Percentiles rank a stretch among this genome's conserved stretches.
Evolutionary conservation across 352 stramenopile genomes (phyloP).

Genomic region (Aphanomyces invadans): DNA sequence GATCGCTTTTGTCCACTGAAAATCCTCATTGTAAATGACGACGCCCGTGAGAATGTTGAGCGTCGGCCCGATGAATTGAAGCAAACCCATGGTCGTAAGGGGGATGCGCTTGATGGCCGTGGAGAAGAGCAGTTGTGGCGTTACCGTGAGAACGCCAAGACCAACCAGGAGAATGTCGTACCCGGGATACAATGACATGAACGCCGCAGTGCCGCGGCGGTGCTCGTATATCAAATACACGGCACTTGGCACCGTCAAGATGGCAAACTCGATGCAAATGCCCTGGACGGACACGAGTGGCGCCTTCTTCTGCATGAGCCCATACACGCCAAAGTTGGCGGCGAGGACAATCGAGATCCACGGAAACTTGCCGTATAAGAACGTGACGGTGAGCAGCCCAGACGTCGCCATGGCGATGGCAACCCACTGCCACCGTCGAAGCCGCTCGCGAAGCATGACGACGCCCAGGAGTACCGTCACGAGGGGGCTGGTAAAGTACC

Average conservation of each 20-base stretch:
- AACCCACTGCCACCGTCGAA: slow-evolving; percentile 17
- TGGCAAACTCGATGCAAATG: slow-evolving; percentile 6
- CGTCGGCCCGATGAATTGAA: slow-evolving; percentile 21
- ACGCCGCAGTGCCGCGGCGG: neutral
- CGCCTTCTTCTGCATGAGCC: slow-evolving; percentile 22
- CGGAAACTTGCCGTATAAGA: slow-evolving; percentile 21
- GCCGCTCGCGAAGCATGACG: slow-evolving; percentile 6
- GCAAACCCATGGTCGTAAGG: slow-evolving; percentile 6
- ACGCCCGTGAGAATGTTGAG: slow-evolving; percentile 15
- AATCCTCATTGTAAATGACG: slow-evolving; percentile 21
- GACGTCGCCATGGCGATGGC: slow-evolving; percentile 3
- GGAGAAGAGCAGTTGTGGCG: slow-evolving; percentile 13
- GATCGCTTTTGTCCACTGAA: slow-evolving; percentile 4
- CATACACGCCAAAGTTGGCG: slow-evolving; percentile 19
- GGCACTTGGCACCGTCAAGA: slow-evolving; percentile 1
- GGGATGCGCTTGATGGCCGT: slow-evolving; percentile 18
- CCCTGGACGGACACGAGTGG: slow-evolving; percentile 5
- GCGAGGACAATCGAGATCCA: slow-evolving; percentile 18
- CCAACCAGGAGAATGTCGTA: slow-evolving; percentile 20
- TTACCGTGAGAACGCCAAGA: slow-evolving; percentile 4
- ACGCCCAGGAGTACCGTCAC: slow-evolving; percentile 20
- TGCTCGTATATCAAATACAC: slow-evolving; percentile 8
- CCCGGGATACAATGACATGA: neutral
- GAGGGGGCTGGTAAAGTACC: slow-evolving; percentile 22
- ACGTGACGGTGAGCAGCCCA: slow-evolving; percentile 17